phyloP scores from a whole-genome alignment of 1,139 yeast species.

The Barnettozyma hawaiiensis region DNA sequence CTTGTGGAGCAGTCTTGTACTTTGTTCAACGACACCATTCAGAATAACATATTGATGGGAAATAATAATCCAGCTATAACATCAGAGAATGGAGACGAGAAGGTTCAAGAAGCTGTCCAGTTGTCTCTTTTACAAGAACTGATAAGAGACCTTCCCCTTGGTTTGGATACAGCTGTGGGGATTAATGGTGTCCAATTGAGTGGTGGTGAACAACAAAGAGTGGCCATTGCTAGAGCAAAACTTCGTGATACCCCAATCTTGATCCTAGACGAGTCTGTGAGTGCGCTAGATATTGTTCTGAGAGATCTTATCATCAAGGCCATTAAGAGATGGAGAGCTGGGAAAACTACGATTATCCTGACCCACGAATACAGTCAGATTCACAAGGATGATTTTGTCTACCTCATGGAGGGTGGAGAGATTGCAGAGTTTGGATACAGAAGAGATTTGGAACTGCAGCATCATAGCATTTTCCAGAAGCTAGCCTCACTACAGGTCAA shows the following conservation, averaged over 20 bases:
- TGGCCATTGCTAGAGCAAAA: slow-evolving; percentile 79
- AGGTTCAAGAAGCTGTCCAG: slow-evolving; percentile 42
- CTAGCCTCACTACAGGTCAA: slow-evolving; percentile 17
- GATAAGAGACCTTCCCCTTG: slow-evolving; percentile 43
- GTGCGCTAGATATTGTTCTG: slow-evolving; percentile 63
- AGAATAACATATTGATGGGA: slow-evolving; percentile 56
- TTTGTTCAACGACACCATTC: slow-evolving; percentile 58
- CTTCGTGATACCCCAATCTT: slow-evolving; percentile 67
- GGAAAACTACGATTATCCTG: slow-evolving; percentile 70
- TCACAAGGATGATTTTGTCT: slow-evolving; percentile 46
- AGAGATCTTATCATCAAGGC: slow-evolving; percentile 41
- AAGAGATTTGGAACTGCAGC: slow-evolving; percentile 26
- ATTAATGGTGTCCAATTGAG: slow-evolving; percentile 50
- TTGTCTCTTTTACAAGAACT: slow-evolving; percentile 48
- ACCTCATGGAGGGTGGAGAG: slow-evolving; percentile 52
- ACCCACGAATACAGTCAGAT: slow-evolving; percentile 73
- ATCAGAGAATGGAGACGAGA: slow-evolving; percentile 19
- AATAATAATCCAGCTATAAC: slow-evolving; percentile 25
- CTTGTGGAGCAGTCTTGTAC: slow-evolving; percentile 67
- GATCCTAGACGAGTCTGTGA: slow-evolving; percentile 77
- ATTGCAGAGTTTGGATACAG: slow-evolving; percentile 42
- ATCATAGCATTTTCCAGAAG: slow-evolving; percentile 15
- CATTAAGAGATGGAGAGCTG: slow-evolving; percentile 55
- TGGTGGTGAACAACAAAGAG: slow-evolving; percentile 86
- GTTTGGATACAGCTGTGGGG: slow-evolving; percentile 49